Base-by-base conservation (phyloP, 257 asterid species). In the Solanum stenotomum region DNA sequence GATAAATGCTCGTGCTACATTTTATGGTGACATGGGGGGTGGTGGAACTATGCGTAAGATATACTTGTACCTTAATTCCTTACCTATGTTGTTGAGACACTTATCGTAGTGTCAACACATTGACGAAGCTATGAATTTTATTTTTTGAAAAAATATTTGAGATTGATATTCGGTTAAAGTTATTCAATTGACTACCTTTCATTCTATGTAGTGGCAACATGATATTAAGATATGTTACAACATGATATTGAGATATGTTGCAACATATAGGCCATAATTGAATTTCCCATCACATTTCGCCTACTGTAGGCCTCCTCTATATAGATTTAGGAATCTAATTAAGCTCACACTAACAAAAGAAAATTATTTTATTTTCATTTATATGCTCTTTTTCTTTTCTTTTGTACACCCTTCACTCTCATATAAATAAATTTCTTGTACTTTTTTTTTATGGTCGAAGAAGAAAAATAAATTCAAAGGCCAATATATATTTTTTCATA, bases 1-100 rank as follows among this genome's bases (percentile, higher is more conserved):
- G 88, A 34, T n/a, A 18, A 27, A 46, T 11, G 88, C 84, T 7
- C 88, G 33, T 46, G 88, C 84, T 22, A 86, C 88, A 76, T 86
- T 68, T 72, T 86, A 86, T 46, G 88, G 88, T 6, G 52, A 76
- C 84, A 38, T 20, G 10, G 29, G 3, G 3, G 85, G 85, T 31
- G 56, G 10, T 3, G 88, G 67, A 33, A 86, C 88, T 6, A 86
- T 86, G 81, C 74, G 88, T 86, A 86, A 18, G 49, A 34, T 20
- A 16, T 71, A 71, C 1, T 7, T 31, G n/a, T 15, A 71, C 14
- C 42, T 71, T 71, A 74, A 18, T 34, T 74, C 16, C 5, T 20
- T 74, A 20, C 9, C 5, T 34, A 34, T 34, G 8, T 72, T 74
- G 29, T 20, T 6, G 63, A 52, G 23, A 16, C 23, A 52, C 1